Conservation (phyloP, 2,329 filamentous ascomycete genomes). For the Aureobasidium sp. region DNA sequence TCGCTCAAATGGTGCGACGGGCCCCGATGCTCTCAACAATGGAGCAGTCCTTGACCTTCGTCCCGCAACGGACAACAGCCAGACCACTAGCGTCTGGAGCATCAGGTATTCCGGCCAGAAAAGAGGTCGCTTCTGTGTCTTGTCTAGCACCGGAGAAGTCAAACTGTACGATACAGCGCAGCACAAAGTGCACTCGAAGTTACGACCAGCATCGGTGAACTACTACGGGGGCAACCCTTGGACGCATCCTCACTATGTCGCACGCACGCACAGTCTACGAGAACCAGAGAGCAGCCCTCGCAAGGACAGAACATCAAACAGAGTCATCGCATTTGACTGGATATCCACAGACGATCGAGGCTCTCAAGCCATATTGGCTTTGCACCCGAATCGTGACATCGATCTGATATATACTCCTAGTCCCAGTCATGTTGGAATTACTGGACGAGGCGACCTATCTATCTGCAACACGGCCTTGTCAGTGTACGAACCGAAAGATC, state of each 20-base stretch:
- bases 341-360: slow-evolving; percentile 37
- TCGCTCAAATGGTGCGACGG: slow-evolving; percentile 19
- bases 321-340: slow-evolving; percentile 53
- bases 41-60: slow-evolving; percentile 49
- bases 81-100: slow-evolving; percentile 50
- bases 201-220: slow-evolving; percentile 15
- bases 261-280: slow-evolving; percentile 32
- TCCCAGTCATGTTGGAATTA: slow-evolving; percentile 34
- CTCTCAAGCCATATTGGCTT: slow-evolving; percentile 44
- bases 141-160: slow-evolving; percentile 51
- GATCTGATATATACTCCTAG: slow-evolving; percentile 39
- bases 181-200: slow-evolving; percentile 29
- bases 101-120: slow-evolving; percentile 51
- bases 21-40: slow-evolving; percentile 44
- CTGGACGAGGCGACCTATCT: slow-evolving; percentile 33
- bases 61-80: slow-evolving; percentile 41
- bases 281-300: slow-evolving; percentile 38
- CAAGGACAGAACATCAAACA: slow-evolving; percentile 34
- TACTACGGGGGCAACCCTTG: slow-evolving; percentile 27
- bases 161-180: slow-evolving; percentile 48
- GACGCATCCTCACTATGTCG: slow-evolving; percentile 36
- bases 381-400: slow-evolving; percentile 44
- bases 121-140: slow-evolving; percentile 48
- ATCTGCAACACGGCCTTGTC: slow-evolving; percentile 10
- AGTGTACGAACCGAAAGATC: slow-evolving; percentile 6